Base-by-base conservation (phyloP, 129 eudicot species). In the Centella asiatica region DNA sequence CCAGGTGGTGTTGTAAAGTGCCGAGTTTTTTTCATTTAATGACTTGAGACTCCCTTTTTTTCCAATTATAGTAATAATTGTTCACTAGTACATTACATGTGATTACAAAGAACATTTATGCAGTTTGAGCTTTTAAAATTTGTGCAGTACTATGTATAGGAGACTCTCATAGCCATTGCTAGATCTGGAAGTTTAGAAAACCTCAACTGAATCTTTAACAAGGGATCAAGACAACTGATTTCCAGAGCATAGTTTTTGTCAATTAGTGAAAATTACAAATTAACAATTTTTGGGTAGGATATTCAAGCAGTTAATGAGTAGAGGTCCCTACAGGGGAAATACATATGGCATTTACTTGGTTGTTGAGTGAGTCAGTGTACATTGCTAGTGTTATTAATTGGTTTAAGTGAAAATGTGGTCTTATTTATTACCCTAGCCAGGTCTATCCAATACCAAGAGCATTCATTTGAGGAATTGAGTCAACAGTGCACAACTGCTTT, bases 1-100 rank as follows among this genome's bases (percentile, higher is more conserved):
- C 26, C 62, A 69, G 76, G 36, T 72, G 36, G 68, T 68, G 76
- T 73, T 68, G 39, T 24, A 55, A 51, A 46, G 55, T 57, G 66
- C n/a, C n/a, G n/a, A n/a, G n/a, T n/a, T n/a, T n/a, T n/a, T n/a
- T n/a, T n/a, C 69, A 46, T 33, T 37, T 22, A 70, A 65, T 60
- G 73, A 66, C 73, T 66, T 66, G 64, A 13, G 33, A 24, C 18
- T 42, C 15, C 18, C 47, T 15, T 42, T 55, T 2, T 28, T 55
- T 17, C 39, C 37, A 25, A 33, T 6, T 22, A 29, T 29, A 17
- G 1, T 53, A 51, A 25, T 25, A 25, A 53, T 0, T 12, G 4
- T 15, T 18, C 15, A 17, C 29, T 23, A 7, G 24, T 29, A 27
- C 27, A 13, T 62, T 58, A 64, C 66, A 67, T 62, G 52, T 46